Percentiles rank a stretch among this genome's conserved stretches.
Conservation (phyloP, 108 stramenopile genomes). For the Cyclotella choctawhatcheeana region DNA sequence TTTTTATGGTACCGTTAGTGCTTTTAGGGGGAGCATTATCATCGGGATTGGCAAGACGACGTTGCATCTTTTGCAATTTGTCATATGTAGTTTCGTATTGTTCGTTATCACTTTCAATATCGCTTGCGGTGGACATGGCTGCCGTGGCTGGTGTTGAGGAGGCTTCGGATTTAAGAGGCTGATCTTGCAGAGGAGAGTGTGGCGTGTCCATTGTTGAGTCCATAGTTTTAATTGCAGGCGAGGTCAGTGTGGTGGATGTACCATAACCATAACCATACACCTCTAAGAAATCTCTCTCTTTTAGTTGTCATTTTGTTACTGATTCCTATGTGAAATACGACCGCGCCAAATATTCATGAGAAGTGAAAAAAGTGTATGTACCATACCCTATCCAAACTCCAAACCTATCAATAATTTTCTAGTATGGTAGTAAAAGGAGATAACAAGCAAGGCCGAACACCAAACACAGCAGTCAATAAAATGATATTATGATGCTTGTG, state of each 20-base stretch:
- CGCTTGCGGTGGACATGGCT: constrained; percentile 1
- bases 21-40: background rate
- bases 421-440: no score
- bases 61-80: constrained; percentile 18
- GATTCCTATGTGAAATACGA: background rate
- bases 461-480: no score
- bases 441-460: no score
- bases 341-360: no score
- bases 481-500: no score
- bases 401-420: no score
- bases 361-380: no score
- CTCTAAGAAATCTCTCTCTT: no score
- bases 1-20: background rate
- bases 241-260: background rate
- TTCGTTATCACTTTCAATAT: background rate
- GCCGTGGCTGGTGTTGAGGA: background rate
- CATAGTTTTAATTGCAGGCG: background rate
- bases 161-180: background rate
- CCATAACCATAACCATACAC: no score
- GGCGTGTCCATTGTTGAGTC: constrained; percentile 1
- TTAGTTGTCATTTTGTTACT: background rate
- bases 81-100: constrained; percentile 22
- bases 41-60: background rate
- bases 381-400: no score
- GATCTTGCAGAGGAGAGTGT: background rate